These are phyloP conservation scores for Rhododendron mucronatum DNA, from an alignment of 148 eudicot species.

Conservation along the genomic window DNA sequence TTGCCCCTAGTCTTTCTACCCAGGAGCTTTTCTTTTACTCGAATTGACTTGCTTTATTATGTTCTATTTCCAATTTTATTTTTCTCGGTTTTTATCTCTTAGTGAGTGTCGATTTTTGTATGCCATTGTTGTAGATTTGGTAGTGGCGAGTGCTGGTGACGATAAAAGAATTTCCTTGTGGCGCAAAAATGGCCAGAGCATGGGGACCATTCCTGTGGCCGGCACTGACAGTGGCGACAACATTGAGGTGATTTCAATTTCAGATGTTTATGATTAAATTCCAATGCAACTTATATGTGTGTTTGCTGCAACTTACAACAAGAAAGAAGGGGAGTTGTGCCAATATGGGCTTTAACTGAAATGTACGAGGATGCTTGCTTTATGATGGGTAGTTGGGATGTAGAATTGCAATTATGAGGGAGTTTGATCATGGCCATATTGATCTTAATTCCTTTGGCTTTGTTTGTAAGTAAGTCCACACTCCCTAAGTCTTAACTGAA, in stretches of 20 bases:
- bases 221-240: slow-evolving; percentile 55
- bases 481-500: background rate
- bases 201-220: slow-evolving; percentile 70
- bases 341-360: background rate
- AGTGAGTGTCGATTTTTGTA: background rate
- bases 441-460: background rate
- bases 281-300: background rate
- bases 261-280: background rate
- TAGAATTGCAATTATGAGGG: background rate
- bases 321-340: background rate
- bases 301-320: background rate
- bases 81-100: background rate
- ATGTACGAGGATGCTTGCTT: background rate
- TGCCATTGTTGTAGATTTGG: slow-evolving; percentile 60
- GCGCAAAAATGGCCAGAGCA: slow-evolving; percentile 72
- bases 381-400: background rate
- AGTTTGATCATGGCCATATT: background rate
- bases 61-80: background rate
- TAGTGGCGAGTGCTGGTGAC: slow-evolving; percentile 94
- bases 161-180: slow-evolving; percentile 76
- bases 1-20: background rate
- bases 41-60: background rate
- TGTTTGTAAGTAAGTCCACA: background rate
- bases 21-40: background rate
- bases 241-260: slow-evolving; percentile 50